phyloP scores from a whole-genome alignment of 768 basidiomycete genomes.

The Tricholoma furcatifolium region DNA sequence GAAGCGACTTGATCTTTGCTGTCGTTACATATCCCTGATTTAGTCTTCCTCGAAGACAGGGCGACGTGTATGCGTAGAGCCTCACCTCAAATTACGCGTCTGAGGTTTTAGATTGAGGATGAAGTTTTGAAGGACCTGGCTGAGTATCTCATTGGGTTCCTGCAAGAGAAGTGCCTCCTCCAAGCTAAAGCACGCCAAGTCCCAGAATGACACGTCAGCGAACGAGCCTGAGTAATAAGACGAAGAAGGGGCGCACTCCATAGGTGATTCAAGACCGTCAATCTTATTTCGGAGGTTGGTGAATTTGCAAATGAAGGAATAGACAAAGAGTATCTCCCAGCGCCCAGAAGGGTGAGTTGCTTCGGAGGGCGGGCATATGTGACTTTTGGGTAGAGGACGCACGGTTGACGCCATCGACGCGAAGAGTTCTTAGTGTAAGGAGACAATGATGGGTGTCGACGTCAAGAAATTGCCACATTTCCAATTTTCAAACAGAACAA shows the following conservation, averaged over 20 bases:
- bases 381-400: constrained; percentile 39
- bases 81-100: constrained; percentile 88
- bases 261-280: constrained; percentile 75
- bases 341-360: constrained; percentile 76
- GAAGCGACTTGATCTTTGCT: constrained; percentile 83
- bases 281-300: constrained; percentile 72
- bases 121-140: constrained; percentile 71
- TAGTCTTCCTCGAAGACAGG: constrained; percentile 29
- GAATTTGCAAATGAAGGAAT: constrained; percentile 83
- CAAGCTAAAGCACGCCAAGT: constrained; percentile 49
- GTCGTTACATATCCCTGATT: constrained; percentile 31
- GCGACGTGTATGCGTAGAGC: constrained; percentile 31
- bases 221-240: constrained; percentile 11
- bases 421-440: constrained; percentile 25
- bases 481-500: constrained; percentile 44
- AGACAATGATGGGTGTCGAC: constrained; percentile 29
- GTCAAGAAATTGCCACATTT: constrained; percentile 33
- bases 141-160: constrained; percentile 72
- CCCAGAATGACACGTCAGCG: constrained; percentile 29
- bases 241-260: constrained; percentile 65
- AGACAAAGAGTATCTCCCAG: constrained; percentile 87
- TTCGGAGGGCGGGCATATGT: constrained; percentile 56
- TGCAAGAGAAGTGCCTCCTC: constrained; percentile 75
- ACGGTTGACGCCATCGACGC: constrained; percentile 36
- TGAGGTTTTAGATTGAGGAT: constrained; percentile 81